These are phyloP conservation scores for Xanthoceras sorbifolium DNA, from an alignment of 345 rosid genomes.

Conservation along the genomic window DNA sequence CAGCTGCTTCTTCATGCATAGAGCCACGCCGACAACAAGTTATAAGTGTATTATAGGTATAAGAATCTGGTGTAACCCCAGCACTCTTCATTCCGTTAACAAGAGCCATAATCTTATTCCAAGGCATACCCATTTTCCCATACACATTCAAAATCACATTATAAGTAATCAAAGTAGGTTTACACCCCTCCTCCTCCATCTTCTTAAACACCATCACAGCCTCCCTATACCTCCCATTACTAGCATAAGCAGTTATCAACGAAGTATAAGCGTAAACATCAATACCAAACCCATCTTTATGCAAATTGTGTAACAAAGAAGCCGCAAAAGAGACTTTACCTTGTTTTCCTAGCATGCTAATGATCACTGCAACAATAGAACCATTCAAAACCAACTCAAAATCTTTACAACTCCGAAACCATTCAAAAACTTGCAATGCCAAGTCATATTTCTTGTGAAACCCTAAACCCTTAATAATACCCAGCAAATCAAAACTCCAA, in stretches of 20 bases:
- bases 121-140: slow-evolving; percentile 98
- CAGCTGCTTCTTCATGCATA: slow-evolving; percentile 78
- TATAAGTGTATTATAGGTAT: slow-evolving; percentile 86
- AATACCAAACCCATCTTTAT: slow-evolving; percentile 52
- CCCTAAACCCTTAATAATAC: slow-evolving; percentile 76
- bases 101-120: slow-evolving; percentile 69
- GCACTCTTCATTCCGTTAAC: slow-evolving; percentile 64
- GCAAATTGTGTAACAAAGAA: slow-evolving; percentile 54
- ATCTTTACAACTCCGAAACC: slow-evolving; percentile 64
- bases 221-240: slow-evolving; percentile 81
- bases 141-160: slow-evolving; percentile 80
- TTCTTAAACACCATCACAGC: slow-evolving; percentile 70
- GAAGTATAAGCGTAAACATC: slow-evolving; percentile 89
- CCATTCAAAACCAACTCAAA: slow-evolving; percentile 42
- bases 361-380: slow-evolving; percentile 63
- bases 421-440: slow-evolving; percentile 72
- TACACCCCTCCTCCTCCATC: slow-evolving; percentile 87
- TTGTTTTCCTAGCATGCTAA: slow-evolving; percentile 68
- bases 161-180: slow-evolving; percentile 83
- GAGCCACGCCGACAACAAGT: slow-evolving; percentile 84
- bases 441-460: slow-evolving; percentile 61
- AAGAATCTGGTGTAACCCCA: slow-evolving; percentile 66
- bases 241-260: slow-evolving; percentile 63
- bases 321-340: slow-evolving; percentile 63
- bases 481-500: slow-evolving; percentile 54